Evolutionary conservation across 2,329 filamentous ascomycete genomes (phyloP).

Genomic region (Ambrosiella beaveri): DNA sequence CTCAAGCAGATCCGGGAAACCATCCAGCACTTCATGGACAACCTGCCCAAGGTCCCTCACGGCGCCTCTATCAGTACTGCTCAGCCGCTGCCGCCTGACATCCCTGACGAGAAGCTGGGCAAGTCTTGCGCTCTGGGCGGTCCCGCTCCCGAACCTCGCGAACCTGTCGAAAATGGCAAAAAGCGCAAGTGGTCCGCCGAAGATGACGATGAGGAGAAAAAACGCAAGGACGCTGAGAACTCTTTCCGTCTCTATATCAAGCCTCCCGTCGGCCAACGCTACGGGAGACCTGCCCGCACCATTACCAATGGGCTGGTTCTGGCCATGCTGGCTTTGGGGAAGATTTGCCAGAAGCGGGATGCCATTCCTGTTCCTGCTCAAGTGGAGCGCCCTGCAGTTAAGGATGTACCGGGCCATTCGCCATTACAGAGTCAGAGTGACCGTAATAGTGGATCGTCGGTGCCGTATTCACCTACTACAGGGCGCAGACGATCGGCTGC

Average conservation of each 20-base stretch:
- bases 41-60: constrained; percentile 21
- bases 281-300: constrained; percentile 38
- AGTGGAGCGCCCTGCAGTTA: constrained; percentile 18
- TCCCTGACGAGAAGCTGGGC: not conserved
- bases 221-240: too few relatives aligned
- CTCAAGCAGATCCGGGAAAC: constrained; percentile 34
- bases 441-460: not conserved
- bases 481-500: constrained; percentile 2
- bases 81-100: not conserved
- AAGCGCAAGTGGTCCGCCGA: constrained; percentile 36
- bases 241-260: not conserved
- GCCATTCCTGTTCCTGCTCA: constrained; percentile 30
- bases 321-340: constrained; percentile 69
- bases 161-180: constrained; percentile 15
- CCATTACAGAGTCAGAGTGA: not conserved
- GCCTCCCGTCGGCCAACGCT: not conserved
- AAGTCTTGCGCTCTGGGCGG: not conserved
- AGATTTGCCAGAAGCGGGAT: constrained; percentile 47
- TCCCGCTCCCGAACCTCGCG: not conserved
- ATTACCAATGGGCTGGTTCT: constrained; percentile 70
- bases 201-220: not conserved
- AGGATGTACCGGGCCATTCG: not conserved
- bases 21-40: constrained; percentile 35
- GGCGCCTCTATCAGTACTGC: not conserved
- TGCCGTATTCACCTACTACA: constrained; percentile 23